Conservation (phyloP, 2,329 filamentous ascomycete genomes). For the Penicillium paneum region DNA sequence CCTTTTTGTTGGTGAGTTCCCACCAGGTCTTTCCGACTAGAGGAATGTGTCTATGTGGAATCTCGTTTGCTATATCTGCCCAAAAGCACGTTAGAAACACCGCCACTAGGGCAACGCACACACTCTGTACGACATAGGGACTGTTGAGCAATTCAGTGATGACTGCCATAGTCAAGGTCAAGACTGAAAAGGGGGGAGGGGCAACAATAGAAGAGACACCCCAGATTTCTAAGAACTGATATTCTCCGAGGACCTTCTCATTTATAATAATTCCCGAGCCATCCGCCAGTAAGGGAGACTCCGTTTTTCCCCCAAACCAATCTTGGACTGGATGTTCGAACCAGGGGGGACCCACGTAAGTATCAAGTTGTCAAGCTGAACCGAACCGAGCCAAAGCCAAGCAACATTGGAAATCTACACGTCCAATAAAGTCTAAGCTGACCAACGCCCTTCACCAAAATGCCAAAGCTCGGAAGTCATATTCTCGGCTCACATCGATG, state of each 20-base stretch:
- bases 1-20: constrained; percentile 33
- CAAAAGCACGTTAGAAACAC: constrained; percentile 25
- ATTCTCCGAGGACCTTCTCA: neutral
- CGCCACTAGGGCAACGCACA: constrained; percentile 19
- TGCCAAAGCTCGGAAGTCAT: neutral
- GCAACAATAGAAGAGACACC: neutral
- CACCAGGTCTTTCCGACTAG: constrained; percentile 29
- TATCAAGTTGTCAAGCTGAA: constrained; percentile 1
- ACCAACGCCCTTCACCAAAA: neutral
- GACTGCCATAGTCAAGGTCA: constrained; percentile 22
- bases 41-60: constrained; percentile 28
- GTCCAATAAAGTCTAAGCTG: neutral
- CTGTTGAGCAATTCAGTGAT: constrained; percentile 23
- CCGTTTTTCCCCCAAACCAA: neutral
- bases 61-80: constrained; percentile 26
- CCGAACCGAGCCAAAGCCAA: neutral
- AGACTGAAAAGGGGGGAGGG: neutral
- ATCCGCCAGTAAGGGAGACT: neutral
- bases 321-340: neutral
- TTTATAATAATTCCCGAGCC: neutral
- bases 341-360: neutral
- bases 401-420: neutral
- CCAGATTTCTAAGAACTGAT: neutral
- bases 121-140: constrained; percentile 22
- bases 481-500: neutral